phyloP scores from a whole-genome alignment of 208 protist species.

The Borovskyia barvae region DNA sequence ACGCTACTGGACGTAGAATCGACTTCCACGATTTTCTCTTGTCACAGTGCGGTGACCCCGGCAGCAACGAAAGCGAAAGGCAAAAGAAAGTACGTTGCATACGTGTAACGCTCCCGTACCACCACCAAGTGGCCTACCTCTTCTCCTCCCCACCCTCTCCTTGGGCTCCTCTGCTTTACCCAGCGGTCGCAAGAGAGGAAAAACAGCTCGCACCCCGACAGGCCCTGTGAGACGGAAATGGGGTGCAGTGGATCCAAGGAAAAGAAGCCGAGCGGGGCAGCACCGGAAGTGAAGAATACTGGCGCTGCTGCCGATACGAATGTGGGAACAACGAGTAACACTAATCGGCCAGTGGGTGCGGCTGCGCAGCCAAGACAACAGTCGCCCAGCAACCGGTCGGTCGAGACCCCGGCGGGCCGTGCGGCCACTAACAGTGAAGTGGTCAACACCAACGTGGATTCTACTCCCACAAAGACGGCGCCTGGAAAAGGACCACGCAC shows the following conservation, averaged over 20 bases:
- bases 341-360: too few species aligned
- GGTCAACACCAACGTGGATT: slow-evolving; percentile 14
- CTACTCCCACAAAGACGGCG: slow-evolving; percentile 10
- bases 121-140: too few species aligned
- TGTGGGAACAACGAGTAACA: neutral
- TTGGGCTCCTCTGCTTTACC: too few species aligned
- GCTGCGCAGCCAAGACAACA: neutral
- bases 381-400: slow-evolving; percentile 13
- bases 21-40: too few species aligned
- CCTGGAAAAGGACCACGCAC: slow-evolving; percentile 19
- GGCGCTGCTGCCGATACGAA: neutral
- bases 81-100: too few species aligned
- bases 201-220: too few species aligned
- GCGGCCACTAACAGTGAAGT: slow-evolving; percentile 19
- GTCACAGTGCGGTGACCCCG: too few species aligned
- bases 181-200: too few species aligned
- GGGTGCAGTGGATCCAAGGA: slow-evolving; percentile 52
- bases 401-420: slow-evolving; percentile 24
- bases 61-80: too few species aligned
- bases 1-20: too few species aligned
- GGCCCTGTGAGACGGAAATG: slow-evolving; percentile 43
- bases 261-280: slow-evolving; percentile 8
- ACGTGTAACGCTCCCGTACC: too few species aligned
- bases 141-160: too few species aligned
- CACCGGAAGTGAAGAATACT: neutral